These are phyloP conservation scores for Penicillium steckii DNA, from an alignment of 495 filamentous ascomycete genomes.

Conservation along the genomic window DNA sequence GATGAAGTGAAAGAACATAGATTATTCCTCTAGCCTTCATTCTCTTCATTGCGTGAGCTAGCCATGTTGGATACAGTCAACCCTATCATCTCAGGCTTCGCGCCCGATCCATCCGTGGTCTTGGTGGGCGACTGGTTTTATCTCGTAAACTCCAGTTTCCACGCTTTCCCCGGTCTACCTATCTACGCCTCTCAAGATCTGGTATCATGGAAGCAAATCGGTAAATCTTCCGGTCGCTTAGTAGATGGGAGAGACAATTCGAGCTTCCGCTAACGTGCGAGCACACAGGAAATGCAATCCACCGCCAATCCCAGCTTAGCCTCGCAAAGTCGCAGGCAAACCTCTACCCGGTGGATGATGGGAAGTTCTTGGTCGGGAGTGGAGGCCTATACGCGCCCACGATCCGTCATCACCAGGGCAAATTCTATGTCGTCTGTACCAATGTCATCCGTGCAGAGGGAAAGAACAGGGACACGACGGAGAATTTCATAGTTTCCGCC, in stretches of 20 bases:
- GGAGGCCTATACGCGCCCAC: constrained; percentile 27
- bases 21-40: constrained; percentile 3
- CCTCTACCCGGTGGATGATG: constrained; percentile 6
- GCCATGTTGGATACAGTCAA: constrained; percentile 7
- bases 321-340: constrained; percentile 8
- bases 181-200: constrained; percentile 38
- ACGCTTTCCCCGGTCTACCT: constrained; percentile 37
- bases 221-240: background rate
- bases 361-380: constrained; percentile 8
- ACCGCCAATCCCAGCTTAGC: constrained; percentile 10
- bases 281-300: constrained; percentile 19
- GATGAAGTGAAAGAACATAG: constrained; percentile 4
- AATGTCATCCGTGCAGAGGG: constrained; percentile 13
- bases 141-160: constrained; percentile 36
- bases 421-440: constrained; percentile 43
- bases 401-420: constrained; percentile 24
- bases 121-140: constrained; percentile 27
- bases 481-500: constrained; percentile 32
- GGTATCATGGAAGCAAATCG: constrained; percentile 26
- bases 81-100: constrained; percentile 26
- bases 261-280: background rate
- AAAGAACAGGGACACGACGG: constrained; percentile 4
- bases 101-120: constrained; percentile 30
- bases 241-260: background rate
- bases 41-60: constrained; percentile 2